These are phyloP conservation scores for Pythium dissimile DNA, from an alignment of 352 stramenopile species.

Conservation along the genomic window DNA sequence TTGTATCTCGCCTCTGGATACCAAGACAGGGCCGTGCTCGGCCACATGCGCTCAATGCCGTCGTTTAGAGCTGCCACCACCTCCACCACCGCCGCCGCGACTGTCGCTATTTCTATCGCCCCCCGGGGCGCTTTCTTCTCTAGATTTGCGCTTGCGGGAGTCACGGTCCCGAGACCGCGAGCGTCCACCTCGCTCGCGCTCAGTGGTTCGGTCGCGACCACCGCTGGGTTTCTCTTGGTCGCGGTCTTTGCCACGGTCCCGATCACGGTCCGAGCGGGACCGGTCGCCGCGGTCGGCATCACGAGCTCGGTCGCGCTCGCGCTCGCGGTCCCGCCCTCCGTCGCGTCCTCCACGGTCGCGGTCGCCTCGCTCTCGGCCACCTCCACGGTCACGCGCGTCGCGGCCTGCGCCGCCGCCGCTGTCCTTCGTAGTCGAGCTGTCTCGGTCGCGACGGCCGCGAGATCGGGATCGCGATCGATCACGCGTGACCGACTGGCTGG, in stretches of 20 bases:
- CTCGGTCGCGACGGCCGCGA: constrained; percentile 32
- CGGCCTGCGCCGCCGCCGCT: background rate
- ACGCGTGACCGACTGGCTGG: constrained; percentile 23
- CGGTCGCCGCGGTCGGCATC: constrained; percentile 27
- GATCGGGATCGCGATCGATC: constrained; percentile 59
- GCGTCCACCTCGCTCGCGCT: no score
- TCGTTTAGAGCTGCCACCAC: constrained; percentile 35
- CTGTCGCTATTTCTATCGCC: constrained; percentile 14
- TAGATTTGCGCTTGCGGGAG: constrained; percentile 56
- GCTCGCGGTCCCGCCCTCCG: constrained; percentile 31
- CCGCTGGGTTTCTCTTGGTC: constrained; percentile 23
- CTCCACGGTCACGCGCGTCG: constrained; percentile 37
- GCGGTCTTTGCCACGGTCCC: constrained; percentile 28
- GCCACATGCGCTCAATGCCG: constrained; percentile 35
- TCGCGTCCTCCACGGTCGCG: constrained; percentile 28
- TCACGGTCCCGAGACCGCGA: no score
- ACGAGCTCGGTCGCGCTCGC: constrained; percentile 31
- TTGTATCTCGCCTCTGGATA: no score
- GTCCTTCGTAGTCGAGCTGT: constrained; percentile 25
- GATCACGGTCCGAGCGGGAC: constrained; percentile 22
- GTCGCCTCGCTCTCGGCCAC: constrained; percentile 35
- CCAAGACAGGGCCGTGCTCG: no score
- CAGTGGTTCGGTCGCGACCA: constrained; percentile 32
- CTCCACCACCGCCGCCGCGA: constrained; percentile 9
- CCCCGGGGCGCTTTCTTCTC: constrained; percentile 36